Base-by-base conservation (phyloP, 2,329 filamentous ascomycete species). In the Diplodia scrobiculata region DNA sequence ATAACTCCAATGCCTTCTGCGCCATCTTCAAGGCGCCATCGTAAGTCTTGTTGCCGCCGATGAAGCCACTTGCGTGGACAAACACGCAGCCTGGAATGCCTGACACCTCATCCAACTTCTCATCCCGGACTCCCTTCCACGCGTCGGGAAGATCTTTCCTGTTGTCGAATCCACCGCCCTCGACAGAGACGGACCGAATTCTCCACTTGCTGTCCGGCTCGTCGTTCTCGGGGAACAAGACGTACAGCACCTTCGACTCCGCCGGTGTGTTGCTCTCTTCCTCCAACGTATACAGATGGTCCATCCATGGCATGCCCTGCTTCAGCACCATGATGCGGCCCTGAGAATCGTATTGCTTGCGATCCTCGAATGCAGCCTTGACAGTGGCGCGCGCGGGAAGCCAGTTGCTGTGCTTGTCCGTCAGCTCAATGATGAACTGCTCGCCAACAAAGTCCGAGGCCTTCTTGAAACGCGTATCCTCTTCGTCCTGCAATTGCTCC, bases 21-120 rank as follows among this genome's bases (percentile, higher is more conserved):
- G 93, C 92, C 92, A 98, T 96, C 67, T 88, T 87, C 76, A 91
- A 85, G 29, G 88, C 93, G 34, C 95, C 95, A 68, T 96, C 91
- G 73, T 91, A 95, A 0, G 90, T 96, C 83, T 91, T 89, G 79
- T 97, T 96, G 2, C 95, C 95, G 19, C 95, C 95, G 74, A 98
- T 98, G 80, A 99, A 99, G 32, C 95, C 95, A 63, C 90, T 89
- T 3, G 93, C 93, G 76, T 99, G 95, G 34, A 97, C 90, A 76
- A 99, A 99, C 32, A 99, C 89, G 69, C 91, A 89, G 6, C 93
- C 91, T 5, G 82, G 81, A 32, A 92, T 82, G 41, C 88, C 87
- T 27, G 85, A 81, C 17, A 92, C 83, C 71, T 85, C 84, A 77
- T 94, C 91, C 63, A 99, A 83, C 78, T 93, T 88, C 71, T 90